Conservation (phyloP, 768 basidiomycete genomes). For the Multifurca ochricompacta region DNA sequence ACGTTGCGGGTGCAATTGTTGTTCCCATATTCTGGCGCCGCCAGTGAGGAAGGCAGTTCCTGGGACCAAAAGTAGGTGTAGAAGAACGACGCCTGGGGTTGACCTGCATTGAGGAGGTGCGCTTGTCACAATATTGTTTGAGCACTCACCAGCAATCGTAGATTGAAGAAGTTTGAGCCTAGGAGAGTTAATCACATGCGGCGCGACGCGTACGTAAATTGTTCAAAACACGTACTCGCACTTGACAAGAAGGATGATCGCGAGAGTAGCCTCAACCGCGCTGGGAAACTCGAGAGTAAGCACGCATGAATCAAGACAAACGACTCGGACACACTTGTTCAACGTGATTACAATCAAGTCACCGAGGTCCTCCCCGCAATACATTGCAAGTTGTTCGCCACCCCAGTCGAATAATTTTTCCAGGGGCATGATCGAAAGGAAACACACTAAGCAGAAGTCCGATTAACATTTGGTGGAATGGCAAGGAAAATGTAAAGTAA, state of each 20-base stretch:
- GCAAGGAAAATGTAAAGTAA: neutral
- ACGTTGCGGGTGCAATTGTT: conserved; percentile 58
- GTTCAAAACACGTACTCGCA: conserved; percentile 50
- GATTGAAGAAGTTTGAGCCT: conserved; percentile 61
- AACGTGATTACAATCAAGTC: conserved; percentile 59
- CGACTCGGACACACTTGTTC: conserved; percentile 44
- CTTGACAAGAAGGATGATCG: conserved; percentile 57
- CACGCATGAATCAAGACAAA: neutral
- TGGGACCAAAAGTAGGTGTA: conserved; percentile 65
- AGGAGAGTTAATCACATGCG: neutral
- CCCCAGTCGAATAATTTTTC: conserved; percentile 62
- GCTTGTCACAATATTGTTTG: conserved; percentile 2
- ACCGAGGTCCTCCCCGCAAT: conserved; percentile 50
- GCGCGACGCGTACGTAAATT: neutral
- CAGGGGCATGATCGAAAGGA: conserved; percentile 58
- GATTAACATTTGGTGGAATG: neutral
- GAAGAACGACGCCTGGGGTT: conserved; percentile 53
- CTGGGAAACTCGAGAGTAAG: conserved; percentile 29
- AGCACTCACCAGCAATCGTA: conserved; percentile 48
- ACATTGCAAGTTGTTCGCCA: conserved; percentile 47
- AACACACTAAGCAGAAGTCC: conserved; percentile 39
- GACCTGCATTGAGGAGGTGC: neutral
- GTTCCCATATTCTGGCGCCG: conserved; percentile 57
- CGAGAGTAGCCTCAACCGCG: conserved; percentile 63
- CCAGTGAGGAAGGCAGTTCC: conserved; percentile 66